Percentiles rank a stretch among this genome's conserved stretches.
Evolutionary conservation across 371 early-diverging fungal genomes (phyloP).

Genomic region (Apophysomyces ossiformis): DNA sequence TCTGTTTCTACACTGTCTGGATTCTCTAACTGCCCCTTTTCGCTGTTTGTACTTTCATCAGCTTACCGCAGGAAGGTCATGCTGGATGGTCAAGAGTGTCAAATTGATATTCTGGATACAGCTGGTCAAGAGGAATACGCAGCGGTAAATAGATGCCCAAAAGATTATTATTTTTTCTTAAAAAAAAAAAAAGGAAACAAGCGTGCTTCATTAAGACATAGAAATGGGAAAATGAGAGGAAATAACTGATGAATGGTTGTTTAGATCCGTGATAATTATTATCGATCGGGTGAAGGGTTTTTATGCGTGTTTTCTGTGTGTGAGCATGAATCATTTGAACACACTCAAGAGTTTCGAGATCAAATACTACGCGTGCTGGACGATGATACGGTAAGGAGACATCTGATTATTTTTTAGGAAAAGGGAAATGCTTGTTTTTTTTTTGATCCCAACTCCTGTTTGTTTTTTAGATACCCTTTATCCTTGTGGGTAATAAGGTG

Average conservation of each 20-base stretch:
- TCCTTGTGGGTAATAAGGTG: conserved; percentile 87
- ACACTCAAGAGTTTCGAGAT: conserved; percentile 84
- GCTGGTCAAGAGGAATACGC: conserved; percentile 90
- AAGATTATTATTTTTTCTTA: too few relatives aligned
- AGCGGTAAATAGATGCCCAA: conserved; percentile 45
- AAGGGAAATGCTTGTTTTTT: conserved; percentile 7
- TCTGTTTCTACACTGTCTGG: too few relatives aligned
- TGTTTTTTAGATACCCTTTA: conserved; percentile 66
- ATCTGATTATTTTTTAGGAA: not conserved
- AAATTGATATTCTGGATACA: conserved; percentile 90
- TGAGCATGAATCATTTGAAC: conserved; percentile 80
- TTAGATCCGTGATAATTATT: conserved; percentile 88
- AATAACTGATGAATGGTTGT: not conserved
- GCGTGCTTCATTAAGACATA: not conserved
- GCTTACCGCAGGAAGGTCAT: conserved; percentile 69
- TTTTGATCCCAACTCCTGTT: not conserved
- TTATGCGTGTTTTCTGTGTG: conserved; percentile 82
- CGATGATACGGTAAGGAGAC: conserved; percentile 64
- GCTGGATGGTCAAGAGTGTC: conserved; percentile 73
- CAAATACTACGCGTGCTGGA: conserved; percentile 85
- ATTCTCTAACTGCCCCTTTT: not conserved
- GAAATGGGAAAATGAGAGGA: not conserved
- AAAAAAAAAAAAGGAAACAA: too few relatives aligned
- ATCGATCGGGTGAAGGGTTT: conserved; percentile 88
- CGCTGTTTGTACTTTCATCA: conserved; percentile 10